Evolutionary conservation across 495 filamentous ascomycete genomes (phyloP).

Genomic region (Xylaria nigripes): DNA sequence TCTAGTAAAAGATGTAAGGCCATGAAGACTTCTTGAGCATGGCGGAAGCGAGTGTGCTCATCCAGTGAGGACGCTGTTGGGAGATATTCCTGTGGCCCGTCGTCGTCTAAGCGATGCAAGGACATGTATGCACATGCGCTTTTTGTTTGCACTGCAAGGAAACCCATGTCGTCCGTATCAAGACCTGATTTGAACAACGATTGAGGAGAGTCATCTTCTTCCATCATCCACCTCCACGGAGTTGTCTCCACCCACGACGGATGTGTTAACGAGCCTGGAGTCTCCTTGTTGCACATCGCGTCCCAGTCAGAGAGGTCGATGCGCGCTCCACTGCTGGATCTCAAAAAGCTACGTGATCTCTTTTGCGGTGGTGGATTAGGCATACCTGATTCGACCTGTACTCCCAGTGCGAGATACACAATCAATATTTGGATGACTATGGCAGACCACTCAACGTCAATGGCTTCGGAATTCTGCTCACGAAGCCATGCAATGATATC

Average conservation of each 20-base stretch:
- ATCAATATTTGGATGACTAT: slow-evolving; percentile 62
- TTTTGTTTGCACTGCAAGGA: slow-evolving; percentile 38
- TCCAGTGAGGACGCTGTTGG: slow-evolving; percentile 51
- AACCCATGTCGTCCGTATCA: slow-evolving; percentile 22
- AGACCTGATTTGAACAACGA: slow-evolving; percentile 16
- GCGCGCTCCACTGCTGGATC: slow-evolving; percentile 25
- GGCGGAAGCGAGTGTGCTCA: slow-evolving; percentile 46
- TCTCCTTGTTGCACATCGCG: slow-evolving; percentile 29
- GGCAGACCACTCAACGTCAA: slow-evolving; percentile 70
- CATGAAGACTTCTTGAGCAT: slow-evolving; percentile 61
- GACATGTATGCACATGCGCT: slow-evolving; percentile 41
- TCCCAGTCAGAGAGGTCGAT: slow-evolving; percentile 31
- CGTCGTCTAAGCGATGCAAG: slow-evolving; percentile 42
- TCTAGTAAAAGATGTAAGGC: slow-evolving; percentile 78
- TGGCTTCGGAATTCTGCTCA: slow-evolving; percentile 37
- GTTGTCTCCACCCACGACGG: slow-evolving; percentile 58
- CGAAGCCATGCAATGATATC: slow-evolving; percentile 62
- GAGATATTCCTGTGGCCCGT: slow-evolving; percentile 47
- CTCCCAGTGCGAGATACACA: slow-evolving; percentile 34
- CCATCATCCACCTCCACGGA: slow-evolving; percentile 68
- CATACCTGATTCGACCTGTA: slow-evolving; percentile 13
- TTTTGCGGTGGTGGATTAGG: slow-evolving; percentile 14
- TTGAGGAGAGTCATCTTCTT: slow-evolving; percentile 37
- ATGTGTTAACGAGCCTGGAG: slow-evolving; percentile 44
- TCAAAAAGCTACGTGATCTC: slow-evolving; percentile 20